phyloP scores from a whole-genome alignment of 2,329 filamentous ascomycete species.

The Calonectria ilicicola region DNA sequence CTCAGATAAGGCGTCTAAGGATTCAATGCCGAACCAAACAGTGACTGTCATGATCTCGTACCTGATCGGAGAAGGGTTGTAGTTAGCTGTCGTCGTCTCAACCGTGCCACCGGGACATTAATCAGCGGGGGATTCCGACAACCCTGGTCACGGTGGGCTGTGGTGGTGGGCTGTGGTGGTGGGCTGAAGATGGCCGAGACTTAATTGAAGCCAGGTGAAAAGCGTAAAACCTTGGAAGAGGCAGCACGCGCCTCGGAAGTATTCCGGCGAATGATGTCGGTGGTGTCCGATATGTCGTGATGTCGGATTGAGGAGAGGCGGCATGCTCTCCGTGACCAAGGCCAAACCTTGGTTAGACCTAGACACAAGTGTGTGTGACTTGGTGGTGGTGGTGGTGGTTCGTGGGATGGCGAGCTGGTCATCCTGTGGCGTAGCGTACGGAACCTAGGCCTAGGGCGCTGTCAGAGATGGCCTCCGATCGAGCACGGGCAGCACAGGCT shows the following conservation, averaged over 20 bases:
- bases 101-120: conserved; percentile 10
- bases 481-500: neutral
- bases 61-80: neutral
- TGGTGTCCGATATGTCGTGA: conserved; percentile 5
- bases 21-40: neutral
- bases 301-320: neutral
- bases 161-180: neutral
- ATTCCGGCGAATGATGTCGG: conserved; percentile 7
- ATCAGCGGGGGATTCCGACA: conserved; percentile 10
- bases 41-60: neutral
- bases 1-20: neutral
- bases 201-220: neutral
- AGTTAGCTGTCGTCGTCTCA: neutral
- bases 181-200: neutral
- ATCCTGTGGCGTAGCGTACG: conserved; percentile 4
- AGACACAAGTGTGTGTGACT: neutral
- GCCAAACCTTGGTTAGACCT: neutral
- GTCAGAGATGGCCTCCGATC: conserved; percentile 6
- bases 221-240: neutral
- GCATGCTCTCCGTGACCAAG: neutral
- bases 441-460: conserved; percentile 3
- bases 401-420: neutral
- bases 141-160: neutral
- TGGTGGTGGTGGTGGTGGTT: neutral
- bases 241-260: neutral